Conservation (phyloP, 305 asterid species). For the Nicotiana rustica region DNA sequence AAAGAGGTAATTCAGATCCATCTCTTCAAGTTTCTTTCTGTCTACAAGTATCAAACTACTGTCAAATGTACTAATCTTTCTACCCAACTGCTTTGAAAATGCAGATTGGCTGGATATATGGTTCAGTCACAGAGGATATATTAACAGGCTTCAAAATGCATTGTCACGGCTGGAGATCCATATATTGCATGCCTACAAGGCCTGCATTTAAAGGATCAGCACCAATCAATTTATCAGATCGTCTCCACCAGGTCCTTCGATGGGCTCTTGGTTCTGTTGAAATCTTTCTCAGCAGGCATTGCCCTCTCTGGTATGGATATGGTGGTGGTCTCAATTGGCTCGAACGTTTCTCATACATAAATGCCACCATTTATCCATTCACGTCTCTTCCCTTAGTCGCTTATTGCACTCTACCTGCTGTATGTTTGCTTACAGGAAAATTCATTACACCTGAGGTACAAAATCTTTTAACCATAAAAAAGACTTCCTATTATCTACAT, state of each 20-base stretch:
- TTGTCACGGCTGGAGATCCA: conserved; percentile 73
- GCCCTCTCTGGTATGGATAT: conserved; percentile 72
- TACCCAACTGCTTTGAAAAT: not conserved
- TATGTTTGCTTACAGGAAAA: conserved; percentile 65
- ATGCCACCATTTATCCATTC: conserved; percentile 62
- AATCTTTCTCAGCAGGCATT: conserved; percentile 60
- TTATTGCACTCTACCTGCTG: conserved; percentile 68
- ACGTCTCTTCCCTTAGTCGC: conserved; percentile 63
- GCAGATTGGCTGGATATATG: conserved; percentile 72
- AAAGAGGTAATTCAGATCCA: conserved; percentile 48
- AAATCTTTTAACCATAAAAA: not conserved
- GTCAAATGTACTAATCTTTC: not conserved
- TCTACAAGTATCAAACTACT: not conserved
- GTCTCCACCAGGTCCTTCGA: conserved; percentile 64
- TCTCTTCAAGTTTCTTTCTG: not conserved
- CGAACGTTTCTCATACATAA: conserved; percentile 63
- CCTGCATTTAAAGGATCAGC: conserved; percentile 68
- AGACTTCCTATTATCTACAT: not conserved
- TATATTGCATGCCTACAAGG: conserved; percentile 57
- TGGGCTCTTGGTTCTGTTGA: conserved; percentile 73
- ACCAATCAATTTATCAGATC: conserved; percentile 67
- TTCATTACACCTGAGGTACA: conserved; percentile 66
- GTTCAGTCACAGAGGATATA: conserved; percentile 68
- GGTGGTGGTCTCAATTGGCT: conserved; percentile 65
- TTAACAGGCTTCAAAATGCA: conserved; percentile 72